phyloP scores from a whole-genome alignment of 352 stramenopile species.

The Globisporangium cederbergense region DNA sequence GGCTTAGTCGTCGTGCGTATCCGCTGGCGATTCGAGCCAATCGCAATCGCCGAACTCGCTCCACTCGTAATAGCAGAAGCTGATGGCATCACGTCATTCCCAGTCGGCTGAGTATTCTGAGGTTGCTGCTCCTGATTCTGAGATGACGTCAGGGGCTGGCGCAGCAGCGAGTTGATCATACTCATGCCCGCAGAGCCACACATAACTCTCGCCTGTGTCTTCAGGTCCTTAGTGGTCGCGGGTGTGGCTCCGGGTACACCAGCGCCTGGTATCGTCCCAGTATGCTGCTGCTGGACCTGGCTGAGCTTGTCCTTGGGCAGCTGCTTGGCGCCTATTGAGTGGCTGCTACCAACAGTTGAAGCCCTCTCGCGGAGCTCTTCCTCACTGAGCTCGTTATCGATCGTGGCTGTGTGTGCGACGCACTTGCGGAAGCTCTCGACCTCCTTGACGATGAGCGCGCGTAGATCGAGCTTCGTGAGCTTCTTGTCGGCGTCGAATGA shows the following conservation, averaged over 20 bases:
- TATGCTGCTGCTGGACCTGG: neutral
- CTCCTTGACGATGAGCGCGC: constrained; percentile 66
- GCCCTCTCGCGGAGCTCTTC: constrained; percentile 15
- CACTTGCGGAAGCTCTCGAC: constrained; percentile 53
- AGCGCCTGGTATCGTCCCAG: neutral
- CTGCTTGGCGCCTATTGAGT: neutral
- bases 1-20: constrained; percentile 52
- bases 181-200: constrained; percentile 34
- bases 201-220: constrained; percentile 19
- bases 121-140: constrained; percentile 16
- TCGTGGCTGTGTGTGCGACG: constrained; percentile 13
- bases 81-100: neutral
- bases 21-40: constrained; percentile 49
- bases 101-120: neutral
- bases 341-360: neutral
- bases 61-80: neutral
- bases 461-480: constrained; percentile 62
- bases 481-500: constrained; percentile 71
- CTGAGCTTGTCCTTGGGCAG: constrained; percentile 5
- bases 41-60: constrained; percentile 20
- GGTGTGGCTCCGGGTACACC: neutral
- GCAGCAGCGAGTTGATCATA: constrained; percentile 42
- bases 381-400: constrained; percentile 6
- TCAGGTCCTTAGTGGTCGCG: neutral
- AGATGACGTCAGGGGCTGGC: constrained; percentile 18